Percentiles rank a stretch among this genome's conserved stretches.
phyloP scores from a whole-genome alignment of 495 filamentous ascomycete species.

The Penicillium verhagenii region DNA sequence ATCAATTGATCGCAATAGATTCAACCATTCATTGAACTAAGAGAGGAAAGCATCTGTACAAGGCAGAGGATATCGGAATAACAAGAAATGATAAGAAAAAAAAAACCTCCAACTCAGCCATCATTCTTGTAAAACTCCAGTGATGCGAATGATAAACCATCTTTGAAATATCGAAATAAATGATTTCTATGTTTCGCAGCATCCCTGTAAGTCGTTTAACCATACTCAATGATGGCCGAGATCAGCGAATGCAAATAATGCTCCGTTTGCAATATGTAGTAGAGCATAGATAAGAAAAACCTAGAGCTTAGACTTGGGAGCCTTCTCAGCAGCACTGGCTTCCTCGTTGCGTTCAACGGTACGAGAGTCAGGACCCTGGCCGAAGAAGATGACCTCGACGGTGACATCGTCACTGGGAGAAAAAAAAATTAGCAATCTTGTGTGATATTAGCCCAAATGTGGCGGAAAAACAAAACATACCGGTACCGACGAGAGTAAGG shows the following conservation, averaged over 20 bases:
- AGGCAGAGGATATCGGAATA: neutral
- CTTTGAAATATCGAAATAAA: neutral
- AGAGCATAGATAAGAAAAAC: neutral
- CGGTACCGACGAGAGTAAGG: constrained; percentile 89
- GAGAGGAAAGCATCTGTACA: neutral
- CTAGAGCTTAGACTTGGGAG: constrained; percentile 13
- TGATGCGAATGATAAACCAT: neutral
- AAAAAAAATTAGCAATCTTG: neutral
- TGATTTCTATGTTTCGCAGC: neutral
- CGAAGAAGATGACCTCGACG: constrained; percentile 98
- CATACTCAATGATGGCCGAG: neutral
- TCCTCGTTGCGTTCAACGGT: constrained; percentile 81
- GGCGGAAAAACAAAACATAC: constrained; percentile 44
- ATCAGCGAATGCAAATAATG: neutral
- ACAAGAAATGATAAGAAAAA: neutral
- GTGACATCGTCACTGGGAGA: constrained; percentile 80
- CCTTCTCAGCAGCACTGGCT: constrained; percentile 66
- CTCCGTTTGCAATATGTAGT: neutral
- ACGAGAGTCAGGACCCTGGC: constrained; percentile 69
- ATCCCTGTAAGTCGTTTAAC: no score
- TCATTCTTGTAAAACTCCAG: neutral
- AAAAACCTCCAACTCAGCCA: neutral
- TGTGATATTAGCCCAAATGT: neutral
- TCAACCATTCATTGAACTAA: neutral
- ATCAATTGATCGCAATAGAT: neutral